Base-by-base conservation (phyloP, 306 rosid genomes). In the Quercus mongolica region DNA sequence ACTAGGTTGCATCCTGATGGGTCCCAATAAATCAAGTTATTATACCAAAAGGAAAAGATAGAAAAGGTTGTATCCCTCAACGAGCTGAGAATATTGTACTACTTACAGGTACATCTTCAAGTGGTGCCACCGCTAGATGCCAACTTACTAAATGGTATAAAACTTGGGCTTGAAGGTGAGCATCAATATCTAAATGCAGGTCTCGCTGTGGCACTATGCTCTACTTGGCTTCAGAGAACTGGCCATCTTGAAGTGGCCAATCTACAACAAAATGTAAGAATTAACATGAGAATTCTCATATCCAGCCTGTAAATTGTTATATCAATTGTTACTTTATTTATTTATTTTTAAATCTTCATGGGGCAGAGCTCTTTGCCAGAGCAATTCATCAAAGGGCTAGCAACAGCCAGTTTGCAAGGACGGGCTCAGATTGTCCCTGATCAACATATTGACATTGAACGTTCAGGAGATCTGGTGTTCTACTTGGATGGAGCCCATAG, bases 401-500 rank as follows among this genome's bases (percentile, higher is more conserved):
- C 92, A 64, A 84, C 90, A 78, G 92, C 94, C 79, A 91, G 87
- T 85, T 84, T 95, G 83, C 92, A 95, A 88, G 99, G 99, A 69
- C 89, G 99, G 81, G 99, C 98, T 80, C 99, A 95, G 79, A 90
- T 92, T 79, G 92, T 95, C 71, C 83, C 87, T 59, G 98, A 94
- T 80, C 81, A 51, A 86, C 80, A 31, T 68, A 25, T 74, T 75
- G 76, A 79, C 84, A 82, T 44, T 52, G 91, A 88, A 81, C 79
- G 56, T 71, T 79, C 87, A 46, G 88, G 88, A 78, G 91, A 88
- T 71, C 91, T 92, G 69, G 84, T 88, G 56, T 95, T 95, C 87
- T 92, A 85, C 86, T 74, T 95, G 86, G 99, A 95, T 76, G 99
- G 98, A 77, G 99, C 99, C 65, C 99, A 95, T 86, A 95, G 98